Evolutionary conservation across 768 basidiomycete genomes (phyloP).

Genomic region (Candolleomyces eurysporus): DNA sequence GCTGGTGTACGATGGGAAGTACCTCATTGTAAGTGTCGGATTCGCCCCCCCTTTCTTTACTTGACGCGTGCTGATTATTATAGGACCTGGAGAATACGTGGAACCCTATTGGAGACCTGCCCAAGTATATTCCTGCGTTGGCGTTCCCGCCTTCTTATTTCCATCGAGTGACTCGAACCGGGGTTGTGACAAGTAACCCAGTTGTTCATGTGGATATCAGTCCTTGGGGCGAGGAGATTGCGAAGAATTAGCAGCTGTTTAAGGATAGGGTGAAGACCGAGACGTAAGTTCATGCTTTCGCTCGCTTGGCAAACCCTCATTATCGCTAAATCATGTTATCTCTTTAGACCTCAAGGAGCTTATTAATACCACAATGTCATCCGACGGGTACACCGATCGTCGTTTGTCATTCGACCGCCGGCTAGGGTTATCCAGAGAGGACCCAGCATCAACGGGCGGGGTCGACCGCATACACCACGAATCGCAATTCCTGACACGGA

Average conservation of each 20-base stretch:
- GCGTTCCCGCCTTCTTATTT: constrained; percentile 89
- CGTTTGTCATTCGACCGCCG: constrained; percentile 63
- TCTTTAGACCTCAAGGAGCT: constrained; percentile 70
- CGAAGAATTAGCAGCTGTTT: constrained; percentile 67
- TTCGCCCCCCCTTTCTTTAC: constrained; percentile 12
- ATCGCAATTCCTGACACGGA: constrained; percentile 56
- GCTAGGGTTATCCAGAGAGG: constrained; percentile 30
- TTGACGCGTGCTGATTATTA: constrained; percentile 13
- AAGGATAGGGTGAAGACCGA: constrained; percentile 78
- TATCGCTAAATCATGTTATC: constrained; percentile 6
- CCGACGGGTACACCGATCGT: constrained; percentile 81
- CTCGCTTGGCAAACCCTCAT: background rate
- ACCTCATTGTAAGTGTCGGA: constrained; percentile 65
- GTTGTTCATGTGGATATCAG: constrained; percentile 71
- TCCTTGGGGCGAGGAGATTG: constrained; percentile 80
- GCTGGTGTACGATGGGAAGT: constrained; percentile 86
- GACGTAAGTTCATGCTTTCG: constrained; percentile 54
- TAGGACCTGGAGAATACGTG: constrained; percentile 88
- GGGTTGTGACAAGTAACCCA: constrained; percentile 50
- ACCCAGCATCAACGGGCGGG: constrained; percentile 21
- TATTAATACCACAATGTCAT: constrained; percentile 79
- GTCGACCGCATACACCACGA: constrained; percentile 22
- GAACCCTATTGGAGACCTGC: constrained; percentile 71
- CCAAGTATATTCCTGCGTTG: constrained; percentile 75
- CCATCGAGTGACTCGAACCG: constrained; percentile 77